A percentile compares a stretch with the other conserved stretches of the same genome.
These are phyloP conservation scores for Orbilia oligospora DNA, from an alignment of 2,329 filamentous ascomycete species.

Conservation along the genomic window DNA sequence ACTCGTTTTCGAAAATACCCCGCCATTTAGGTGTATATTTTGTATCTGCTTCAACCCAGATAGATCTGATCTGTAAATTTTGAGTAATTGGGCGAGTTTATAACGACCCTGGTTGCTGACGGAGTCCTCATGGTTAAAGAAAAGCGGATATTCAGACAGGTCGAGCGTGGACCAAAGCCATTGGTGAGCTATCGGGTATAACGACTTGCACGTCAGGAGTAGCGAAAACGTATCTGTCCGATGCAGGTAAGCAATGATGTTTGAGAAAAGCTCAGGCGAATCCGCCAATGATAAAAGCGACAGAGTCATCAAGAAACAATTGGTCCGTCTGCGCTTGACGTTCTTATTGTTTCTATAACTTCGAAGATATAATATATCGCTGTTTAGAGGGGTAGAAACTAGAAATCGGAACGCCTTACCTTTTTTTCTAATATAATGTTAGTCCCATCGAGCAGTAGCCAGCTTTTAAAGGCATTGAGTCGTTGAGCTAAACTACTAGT, in stretches of 20 bases:
- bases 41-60: conserved; percentile 10
- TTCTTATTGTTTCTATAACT: background rate
- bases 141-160: conserved; percentile 26
- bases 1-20: conserved; percentile 7
- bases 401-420: conserved; percentile 10
- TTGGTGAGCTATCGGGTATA: conserved; percentile 20
- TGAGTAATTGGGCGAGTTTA: conserved; percentile 19
- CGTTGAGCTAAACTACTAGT: conserved; percentile 8
- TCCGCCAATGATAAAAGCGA: conserved; percentile 22
- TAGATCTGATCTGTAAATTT: conserved; percentile 23
- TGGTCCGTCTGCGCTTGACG: background rate
- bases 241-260: conserved; percentile 11
- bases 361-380: background rate
- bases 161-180: conserved; percentile 13
- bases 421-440: conserved; percentile 7
- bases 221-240: conserved; percentile 21
- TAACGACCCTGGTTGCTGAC: conserved; percentile 7
- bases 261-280: conserved; percentile 15
- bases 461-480: conserved; percentile 10
- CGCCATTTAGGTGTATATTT: conserved; percentile 17
- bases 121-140: conserved; percentile 3
- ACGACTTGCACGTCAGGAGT: conserved; percentile 13
- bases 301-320: conserved; percentile 2
- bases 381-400: background rate
- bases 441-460: conserved; percentile 1